phyloP scores from a whole-genome alignment of 495 filamentous ascomycete genomes.

The Cercophora sp. region DNA sequence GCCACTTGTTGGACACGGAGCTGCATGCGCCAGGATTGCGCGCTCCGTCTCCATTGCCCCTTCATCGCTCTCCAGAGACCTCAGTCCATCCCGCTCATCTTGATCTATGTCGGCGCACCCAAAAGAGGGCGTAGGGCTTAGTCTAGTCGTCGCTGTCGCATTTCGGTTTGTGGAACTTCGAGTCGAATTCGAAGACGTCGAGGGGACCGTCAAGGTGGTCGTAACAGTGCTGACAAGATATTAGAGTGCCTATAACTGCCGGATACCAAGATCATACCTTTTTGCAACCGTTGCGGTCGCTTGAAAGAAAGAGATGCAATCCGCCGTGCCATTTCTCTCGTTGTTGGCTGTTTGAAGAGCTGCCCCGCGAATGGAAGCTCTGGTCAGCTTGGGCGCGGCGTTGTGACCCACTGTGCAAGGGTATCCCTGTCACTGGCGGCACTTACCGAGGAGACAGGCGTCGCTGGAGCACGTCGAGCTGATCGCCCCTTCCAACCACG shows the following conservation, averaged over 20 bases:
- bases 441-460: conserved; percentile 24
- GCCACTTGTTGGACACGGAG: conserved; percentile 14
- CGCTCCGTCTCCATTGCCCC: conserved; percentile 11
- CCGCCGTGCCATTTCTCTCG: conserved; percentile 20
- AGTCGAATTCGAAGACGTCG: neutral
- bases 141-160: conserved; percentile 6
- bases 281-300: conserved; percentile 23
- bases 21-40: conserved; percentile 20
- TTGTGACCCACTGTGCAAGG: too few relatives aligned
- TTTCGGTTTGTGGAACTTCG: neutral
- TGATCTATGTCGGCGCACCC: neutral
- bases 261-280: too few relatives aligned
- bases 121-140: neutral
- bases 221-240: conserved; percentile 10
- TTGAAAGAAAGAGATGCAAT: conserved; percentile 26
- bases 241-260: too few relatives aligned
- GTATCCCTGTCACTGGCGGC: too few relatives aligned
- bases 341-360: too few relatives aligned
- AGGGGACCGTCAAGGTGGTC: conserved; percentile 7
- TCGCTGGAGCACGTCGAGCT: conserved; percentile 16
- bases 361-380: too few relatives aligned
- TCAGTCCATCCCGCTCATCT: conserved; percentile 4
- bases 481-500: conserved; percentile 1
- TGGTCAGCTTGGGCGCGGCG: too few relatives aligned
- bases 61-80: neutral